These are phyloP conservation scores for Boletellus ananas DNA, from an alignment of 768 basidiomycete species.

Conservation along the genomic window DNA sequence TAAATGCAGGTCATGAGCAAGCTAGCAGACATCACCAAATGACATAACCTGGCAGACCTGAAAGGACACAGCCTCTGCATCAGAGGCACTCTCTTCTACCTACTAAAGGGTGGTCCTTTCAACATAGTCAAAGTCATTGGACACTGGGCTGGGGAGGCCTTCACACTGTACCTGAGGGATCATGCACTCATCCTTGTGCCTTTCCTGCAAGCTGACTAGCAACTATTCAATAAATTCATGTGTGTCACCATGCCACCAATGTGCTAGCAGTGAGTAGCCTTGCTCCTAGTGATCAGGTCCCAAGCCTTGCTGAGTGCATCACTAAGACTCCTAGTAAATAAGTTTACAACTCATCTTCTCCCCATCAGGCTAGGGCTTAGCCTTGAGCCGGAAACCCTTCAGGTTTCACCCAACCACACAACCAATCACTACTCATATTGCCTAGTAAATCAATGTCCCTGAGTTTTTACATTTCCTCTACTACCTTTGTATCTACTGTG, in stretches of 20 bases:
- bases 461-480: too few relatives aligned
- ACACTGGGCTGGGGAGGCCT: background rate
- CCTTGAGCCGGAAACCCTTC: background rate
- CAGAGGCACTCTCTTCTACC: background rate
- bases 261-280: too few relatives aligned
- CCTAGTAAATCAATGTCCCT: too few relatives aligned
- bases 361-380: background rate
- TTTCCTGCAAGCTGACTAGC: background rate
- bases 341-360: background rate
- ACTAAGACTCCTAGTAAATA: background rate
- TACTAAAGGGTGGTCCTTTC: background rate
- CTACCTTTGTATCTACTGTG: too few relatives aligned
- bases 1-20: too few relatives aligned
- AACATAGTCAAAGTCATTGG: background rate
- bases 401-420: background rate
- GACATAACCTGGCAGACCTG: accelerated
- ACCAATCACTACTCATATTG: too few relatives aligned
- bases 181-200: background rate
- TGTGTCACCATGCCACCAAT: too few relatives aligned
- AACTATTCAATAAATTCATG: too few relatives aligned
- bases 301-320: background rate
- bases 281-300: too few relatives aligned
- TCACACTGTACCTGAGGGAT: background rate
- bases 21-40: too few relatives aligned
- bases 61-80: background rate